Evolutionary conservation across 371 early-diverging fungal species (phyloP).

Genomic region (Apophysomyces elegans): DNA sequence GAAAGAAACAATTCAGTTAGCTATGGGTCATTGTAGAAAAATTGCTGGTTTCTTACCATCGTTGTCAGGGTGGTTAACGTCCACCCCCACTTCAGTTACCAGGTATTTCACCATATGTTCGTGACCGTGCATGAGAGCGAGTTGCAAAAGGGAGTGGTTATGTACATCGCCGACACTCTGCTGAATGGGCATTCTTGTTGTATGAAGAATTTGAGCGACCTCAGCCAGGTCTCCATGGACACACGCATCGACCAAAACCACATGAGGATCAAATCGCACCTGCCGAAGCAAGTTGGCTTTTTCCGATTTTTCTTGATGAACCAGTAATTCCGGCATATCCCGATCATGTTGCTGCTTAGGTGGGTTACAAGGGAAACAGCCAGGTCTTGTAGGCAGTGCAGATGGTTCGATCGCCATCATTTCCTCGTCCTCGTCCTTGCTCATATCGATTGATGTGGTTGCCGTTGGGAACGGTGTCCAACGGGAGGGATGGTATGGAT

Average conservation of each 20-base stretch:
- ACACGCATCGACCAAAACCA: conserved; percentile 47
- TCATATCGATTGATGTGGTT: not conserved
- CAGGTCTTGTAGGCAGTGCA: conserved; percentile 12
- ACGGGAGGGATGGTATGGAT: conserved; percentile 8
- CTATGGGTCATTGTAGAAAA: no score
- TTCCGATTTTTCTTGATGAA: conserved; percentile 9
- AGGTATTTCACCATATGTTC: conserved; percentile 34
- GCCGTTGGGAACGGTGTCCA: conserved; percentile 15
- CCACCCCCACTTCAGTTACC: conserved; percentile 23
- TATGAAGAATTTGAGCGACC: conserved; percentile 14
- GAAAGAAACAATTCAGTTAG: not conserved
- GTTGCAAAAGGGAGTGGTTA: conserved; percentile 33
- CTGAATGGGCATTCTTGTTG: not conserved
- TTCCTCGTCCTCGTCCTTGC: not conserved
- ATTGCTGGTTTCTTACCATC: conserved; percentile 31
- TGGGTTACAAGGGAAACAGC: conserved; percentile 11
- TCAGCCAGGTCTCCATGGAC: conserved; percentile 40
- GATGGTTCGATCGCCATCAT: conserved; percentile 15
- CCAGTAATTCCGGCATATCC: not conserved
- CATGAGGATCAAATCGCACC: conserved; percentile 44
- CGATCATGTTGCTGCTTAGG: conserved; percentile 1
- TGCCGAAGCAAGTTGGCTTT: conserved; percentile 25
- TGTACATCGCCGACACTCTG: conserved; percentile 17
- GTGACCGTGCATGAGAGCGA: conserved; percentile 47
- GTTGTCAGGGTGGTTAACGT: conserved; percentile 42